Evolutionary conservation across 164 flowering plant genomes (phyloP).

Genomic region (Malania oleifera): DNA sequence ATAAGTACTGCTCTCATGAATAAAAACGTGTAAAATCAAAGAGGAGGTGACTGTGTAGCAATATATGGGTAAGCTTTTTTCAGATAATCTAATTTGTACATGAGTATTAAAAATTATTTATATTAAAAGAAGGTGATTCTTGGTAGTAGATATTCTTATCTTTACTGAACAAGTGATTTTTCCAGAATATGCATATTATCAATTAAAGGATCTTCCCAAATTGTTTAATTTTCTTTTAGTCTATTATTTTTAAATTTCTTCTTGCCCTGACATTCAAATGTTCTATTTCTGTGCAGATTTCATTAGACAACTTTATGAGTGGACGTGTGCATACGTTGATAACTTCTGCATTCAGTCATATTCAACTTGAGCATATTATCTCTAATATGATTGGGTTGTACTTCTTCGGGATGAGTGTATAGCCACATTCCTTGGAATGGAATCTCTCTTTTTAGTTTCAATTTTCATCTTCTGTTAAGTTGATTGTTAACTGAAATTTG

Average conservation of each 20-base stretch:
- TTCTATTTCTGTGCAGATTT: constrained; percentile 46
- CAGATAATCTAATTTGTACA: too few species aligned
- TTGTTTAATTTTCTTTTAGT: neutral
- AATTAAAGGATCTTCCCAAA: neutral
- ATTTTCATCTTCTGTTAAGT: neutral
- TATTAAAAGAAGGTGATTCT: neutral
- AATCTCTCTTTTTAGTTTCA: constrained; percentile 2
- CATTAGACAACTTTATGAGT: constrained; percentile 62
- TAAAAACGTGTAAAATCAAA: too few species aligned
- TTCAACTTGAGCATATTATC: constrained; percentile 47
- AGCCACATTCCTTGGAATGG: constrained; percentile 14
- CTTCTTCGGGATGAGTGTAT: constrained; percentile 76
- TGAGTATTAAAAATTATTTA: too few species aligned
- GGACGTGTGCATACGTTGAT: constrained; percentile 81
- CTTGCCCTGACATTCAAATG: constrained; percentile 7
- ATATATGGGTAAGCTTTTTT: too few species aligned
- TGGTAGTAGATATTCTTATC: neutral
- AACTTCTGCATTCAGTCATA: constrained; percentile 89
- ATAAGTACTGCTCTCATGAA: too few species aligned
- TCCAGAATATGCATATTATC: neutral
- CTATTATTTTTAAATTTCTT: neutral
- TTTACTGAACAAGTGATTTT: neutral
- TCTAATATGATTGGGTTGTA: constrained; percentile 92
- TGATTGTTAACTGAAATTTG: neutral
- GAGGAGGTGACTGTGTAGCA: too few species aligned